Evolutionary conservation across 1,284 basidiomycete genomes (phyloP).

Genomic region (Schizophyllum amplum): DNA sequence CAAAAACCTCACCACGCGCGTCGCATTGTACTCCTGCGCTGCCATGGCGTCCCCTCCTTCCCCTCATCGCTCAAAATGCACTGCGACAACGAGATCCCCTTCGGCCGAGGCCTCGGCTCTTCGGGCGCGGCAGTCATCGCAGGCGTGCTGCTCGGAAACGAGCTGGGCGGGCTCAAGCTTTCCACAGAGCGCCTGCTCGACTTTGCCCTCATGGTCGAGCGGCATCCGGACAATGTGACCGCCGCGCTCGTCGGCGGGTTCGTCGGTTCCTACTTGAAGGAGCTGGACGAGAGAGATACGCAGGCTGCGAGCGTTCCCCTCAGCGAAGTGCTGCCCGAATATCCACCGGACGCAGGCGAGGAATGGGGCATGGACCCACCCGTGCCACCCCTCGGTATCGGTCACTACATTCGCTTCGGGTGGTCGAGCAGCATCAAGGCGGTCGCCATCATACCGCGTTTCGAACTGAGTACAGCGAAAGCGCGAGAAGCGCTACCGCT

Average conservation of each 20-base stretch:
- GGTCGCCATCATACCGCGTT: conserved; percentile 91
- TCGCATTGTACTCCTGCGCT: conserved; percentile 94
- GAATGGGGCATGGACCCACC: conserved; percentile 90
- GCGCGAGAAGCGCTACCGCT: conserved; percentile 85
- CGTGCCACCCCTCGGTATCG: conserved; percentile 83
- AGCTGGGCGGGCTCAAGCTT: conserved; percentile 71
- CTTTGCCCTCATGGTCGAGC: conserved; percentile 98
- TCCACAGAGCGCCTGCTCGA: conserved; percentile 76
- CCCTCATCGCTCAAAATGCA: conserved; percentile 70
- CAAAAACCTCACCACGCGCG: conserved; percentile 97
- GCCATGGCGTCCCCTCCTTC: conserved; percentile 69
- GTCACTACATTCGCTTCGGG: conserved; percentile 88
- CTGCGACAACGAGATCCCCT: conserved; percentile 91
- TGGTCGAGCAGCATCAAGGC: conserved; percentile 89
- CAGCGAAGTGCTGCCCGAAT: conserved; percentile 95
- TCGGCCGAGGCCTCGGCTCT: conserved; percentile 94
- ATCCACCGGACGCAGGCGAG: conserved; percentile 86
- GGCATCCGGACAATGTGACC: conserved; percentile 98
- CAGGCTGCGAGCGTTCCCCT: conserved; percentile 86
- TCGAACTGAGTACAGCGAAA: conserved; percentile 94
- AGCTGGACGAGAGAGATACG: conserved; percentile 72
- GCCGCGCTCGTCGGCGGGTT: conserved; percentile 97
- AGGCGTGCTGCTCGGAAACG: conserved; percentile 85
- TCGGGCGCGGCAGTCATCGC: conserved; percentile 98
- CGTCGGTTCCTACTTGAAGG: conserved; percentile 94